Evolutionary conservation across 257 asterid species (phyloP).

Genomic region (Jaltomata sinuosa): DNA sequence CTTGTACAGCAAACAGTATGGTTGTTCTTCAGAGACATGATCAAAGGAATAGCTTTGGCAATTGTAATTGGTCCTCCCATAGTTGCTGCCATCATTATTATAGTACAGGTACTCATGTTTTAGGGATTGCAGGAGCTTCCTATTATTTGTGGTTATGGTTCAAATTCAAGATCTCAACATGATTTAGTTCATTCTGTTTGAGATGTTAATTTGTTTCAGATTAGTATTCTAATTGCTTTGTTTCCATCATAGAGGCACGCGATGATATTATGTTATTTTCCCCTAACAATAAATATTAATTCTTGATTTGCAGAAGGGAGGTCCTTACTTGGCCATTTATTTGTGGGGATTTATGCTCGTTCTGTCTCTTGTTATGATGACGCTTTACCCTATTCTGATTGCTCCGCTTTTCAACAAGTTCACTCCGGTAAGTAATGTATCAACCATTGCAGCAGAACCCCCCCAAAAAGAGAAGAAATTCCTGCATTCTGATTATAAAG

Average conservation of each 20-base stretch:
- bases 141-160: background rate
- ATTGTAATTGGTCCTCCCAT: conserved; percentile 84
- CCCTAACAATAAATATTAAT: background rate
- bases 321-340: conserved; percentile 89
- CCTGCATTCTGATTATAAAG: background rate
- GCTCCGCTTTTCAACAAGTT: conserved; percentile 98
- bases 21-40: conserved; percentile 83
- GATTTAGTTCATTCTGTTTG: background rate
- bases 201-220: background rate
- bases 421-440: conserved; percentile 55
- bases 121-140: background rate
- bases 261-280: background rate
- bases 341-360: conserved; percentile 85
- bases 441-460: too few species aligned
- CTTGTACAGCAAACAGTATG: conserved; percentile 69
- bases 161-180: background rate
- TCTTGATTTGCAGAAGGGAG: conserved; percentile 80
- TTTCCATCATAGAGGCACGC: background rate
- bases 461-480: background rate
- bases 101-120: conserved; percentile 62
- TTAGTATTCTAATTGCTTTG: background rate
- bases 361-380: conserved; percentile 84
- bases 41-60: conserved; percentile 57
- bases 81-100: conserved; percentile 77
- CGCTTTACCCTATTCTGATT: conserved; percentile 73